Base-by-base conservation (phyloP, 345 rosid species). In the Jatropha curcas region DNA sequence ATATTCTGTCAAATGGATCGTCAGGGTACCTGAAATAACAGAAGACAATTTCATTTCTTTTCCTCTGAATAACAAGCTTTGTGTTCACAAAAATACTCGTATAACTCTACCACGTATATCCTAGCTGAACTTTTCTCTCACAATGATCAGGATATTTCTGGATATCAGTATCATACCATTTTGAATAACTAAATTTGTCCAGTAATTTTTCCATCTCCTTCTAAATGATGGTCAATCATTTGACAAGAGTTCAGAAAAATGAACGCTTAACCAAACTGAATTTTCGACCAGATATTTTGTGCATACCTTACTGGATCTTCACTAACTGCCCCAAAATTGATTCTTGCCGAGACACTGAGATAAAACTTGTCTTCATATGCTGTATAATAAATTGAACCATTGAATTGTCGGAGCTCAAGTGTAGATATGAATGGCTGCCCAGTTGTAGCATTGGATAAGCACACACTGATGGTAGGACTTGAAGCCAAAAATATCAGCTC, bases 361-460 rank as follows among this genome's bases (percentile, higher is more conserved):
- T 87, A 92, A 79, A 80, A 93, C 70, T 56, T 86, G 70, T 89
- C 84, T 81, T 96, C 99, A 63, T 0, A 85, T 20, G 35, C 72
- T 2, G 96, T 93, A n/a, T 22, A 60, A 77, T 96, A 96, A 79
- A 89, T 80, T 4, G 97, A 93, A 72, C 97, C 99, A 65, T 90
- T 91, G 86, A 96, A 83, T 74, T 90, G 96, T 28, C 99, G 93
- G 48, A 96, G 93, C 91, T 96, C 99, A 71, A 96, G 94, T 31
- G 98, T 93, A 33, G 99, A 96, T 76, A 96, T 90, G 86, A 96
- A 96, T 37, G 98, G 99, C 84, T 87, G 89, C 14, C 99, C 97
- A 1, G 98, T 93, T 14, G 98, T 96, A 51, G 99, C 99, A 77
- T 93, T 93, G 4, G 99, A 96, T 75, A 96, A 82, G 79, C 99